phyloP scores from a whole-genome alignment of 345 rosid species.

The Cochlearia excelsa region DNA sequence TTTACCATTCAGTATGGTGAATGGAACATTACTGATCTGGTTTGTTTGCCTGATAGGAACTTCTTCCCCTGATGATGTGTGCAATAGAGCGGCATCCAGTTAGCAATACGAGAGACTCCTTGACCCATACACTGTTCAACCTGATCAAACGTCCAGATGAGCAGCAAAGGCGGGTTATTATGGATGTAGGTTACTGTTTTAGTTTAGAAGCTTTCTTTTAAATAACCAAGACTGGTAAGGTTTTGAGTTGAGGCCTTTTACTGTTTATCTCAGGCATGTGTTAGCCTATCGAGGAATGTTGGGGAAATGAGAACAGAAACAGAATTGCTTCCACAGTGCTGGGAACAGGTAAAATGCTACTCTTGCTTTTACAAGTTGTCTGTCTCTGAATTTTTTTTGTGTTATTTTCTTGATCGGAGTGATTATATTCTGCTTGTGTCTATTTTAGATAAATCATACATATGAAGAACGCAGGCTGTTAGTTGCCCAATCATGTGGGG shows the following conservation, averaged over 20 bases:
- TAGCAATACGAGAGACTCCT: constrained; percentile 70
- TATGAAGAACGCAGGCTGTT: constrained; percentile 96
- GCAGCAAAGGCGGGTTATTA: constrained; percentile 86
- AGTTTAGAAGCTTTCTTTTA: constrained; percentile 22
- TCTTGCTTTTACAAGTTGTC: constrained; percentile 26
- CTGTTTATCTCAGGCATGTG: constrained; percentile 73
- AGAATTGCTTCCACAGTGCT: constrained; percentile 95
- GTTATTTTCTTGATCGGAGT: constrained; percentile 11
- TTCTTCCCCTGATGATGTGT: constrained; percentile 97
- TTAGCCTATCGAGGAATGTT: constrained; percentile 87
- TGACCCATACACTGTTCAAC: constrained; percentile 90
- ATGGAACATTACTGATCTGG: constrained; percentile 12
- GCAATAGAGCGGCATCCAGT: constrained; percentile 97
- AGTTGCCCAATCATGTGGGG: constrained; percentile 98
- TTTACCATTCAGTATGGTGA: constrained; percentile 8
- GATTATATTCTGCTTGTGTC: constrained; percentile 32
- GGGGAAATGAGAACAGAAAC: constrained; percentile 99
- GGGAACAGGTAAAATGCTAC: constrained; percentile 86
- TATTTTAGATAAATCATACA: constrained; percentile 79
- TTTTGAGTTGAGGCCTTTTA: constrained; percentile 27
- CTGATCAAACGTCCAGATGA: constrained; percentile 98
- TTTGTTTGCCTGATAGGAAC: constrained; percentile 55
- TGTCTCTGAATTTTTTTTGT: constrained; percentile 11
- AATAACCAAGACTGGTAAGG: constrained; percentile 3
- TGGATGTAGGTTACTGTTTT: constrained; percentile 70